Conservation (phyloP, 192 early-diverging fungal species). For the Spinellus fusiger region DNA sequence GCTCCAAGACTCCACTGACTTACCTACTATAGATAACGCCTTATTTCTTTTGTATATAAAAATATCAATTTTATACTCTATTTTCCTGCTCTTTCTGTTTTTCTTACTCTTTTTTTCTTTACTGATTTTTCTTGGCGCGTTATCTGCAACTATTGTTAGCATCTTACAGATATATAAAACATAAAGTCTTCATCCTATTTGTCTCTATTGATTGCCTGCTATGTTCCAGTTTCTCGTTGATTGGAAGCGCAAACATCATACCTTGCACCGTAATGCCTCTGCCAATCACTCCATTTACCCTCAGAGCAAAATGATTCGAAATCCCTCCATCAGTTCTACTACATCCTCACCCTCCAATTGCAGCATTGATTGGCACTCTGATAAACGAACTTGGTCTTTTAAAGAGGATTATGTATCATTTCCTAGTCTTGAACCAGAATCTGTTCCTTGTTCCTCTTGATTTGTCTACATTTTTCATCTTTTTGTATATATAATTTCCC, state of each 20-base stretch:
- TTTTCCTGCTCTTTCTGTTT: too few relatives aligned
- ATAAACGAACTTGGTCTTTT: slow-evolving; percentile 11
- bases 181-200: too few relatives aligned
- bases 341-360: slow-evolving; percentile 11
- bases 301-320: neutral
- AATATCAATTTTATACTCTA: too few relatives aligned
- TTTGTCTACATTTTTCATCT: neutral
- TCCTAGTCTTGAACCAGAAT: slow-evolving; percentile 11
- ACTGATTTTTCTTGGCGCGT: too few relatives aligned
- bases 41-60: too few relatives aligned
- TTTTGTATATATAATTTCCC: neutral
- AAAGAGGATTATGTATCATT: slow-evolving; percentile 21
- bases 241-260: slow-evolving; percentile 9
- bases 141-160: too few relatives aligned
- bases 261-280: neutral
- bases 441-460: neutral
- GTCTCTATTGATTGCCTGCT: neutral
- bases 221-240: slow-evolving; percentile 15
- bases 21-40: too few relatives aligned
- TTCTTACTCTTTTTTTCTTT: too few relatives aligned
- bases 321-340: neutral
- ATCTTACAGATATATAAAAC: too few relatives aligned
- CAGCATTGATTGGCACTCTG: slow-evolving; percentile 11
- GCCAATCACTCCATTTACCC: neutral
- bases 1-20: too few relatives aligned